Conservation (phyloP, 176 grass and related monocot species). For the Carex myosuroides region DNA sequence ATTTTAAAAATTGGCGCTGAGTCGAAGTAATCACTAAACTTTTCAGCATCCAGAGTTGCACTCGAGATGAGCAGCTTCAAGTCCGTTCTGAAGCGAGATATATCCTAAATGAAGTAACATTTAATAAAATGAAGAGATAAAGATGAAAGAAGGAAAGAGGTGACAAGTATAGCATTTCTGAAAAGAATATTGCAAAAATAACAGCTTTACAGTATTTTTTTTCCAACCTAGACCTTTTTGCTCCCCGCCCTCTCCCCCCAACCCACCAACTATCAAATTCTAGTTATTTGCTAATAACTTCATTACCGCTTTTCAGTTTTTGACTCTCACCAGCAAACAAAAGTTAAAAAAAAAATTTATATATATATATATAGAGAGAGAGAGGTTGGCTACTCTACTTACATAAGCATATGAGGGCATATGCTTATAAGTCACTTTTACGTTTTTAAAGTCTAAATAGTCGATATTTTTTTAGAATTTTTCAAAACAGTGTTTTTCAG, state of each 20-base stretch:
- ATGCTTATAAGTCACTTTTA: too few relatives aligned
- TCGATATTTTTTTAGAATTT: too few relatives aligned
- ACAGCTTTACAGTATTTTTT: not conserved
- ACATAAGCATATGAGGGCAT: too few relatives aligned
- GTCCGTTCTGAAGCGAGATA: constrained; percentile 66
- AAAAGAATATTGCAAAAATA: not conserved
- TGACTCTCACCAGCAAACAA: not conserved
- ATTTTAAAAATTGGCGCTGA: constrained; percentile 86
- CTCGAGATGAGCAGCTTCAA: constrained; percentile 94
- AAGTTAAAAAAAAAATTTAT: not conserved
- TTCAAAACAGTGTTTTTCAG: too few relatives aligned
- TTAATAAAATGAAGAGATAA: constrained; percentile 3
- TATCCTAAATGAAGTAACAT: constrained; percentile 53
- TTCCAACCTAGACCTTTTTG: not conserved
- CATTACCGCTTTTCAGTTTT: not conserved
- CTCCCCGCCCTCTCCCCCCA: too few relatives aligned
- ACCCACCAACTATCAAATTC: too few relatives aligned
- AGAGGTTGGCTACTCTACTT: too few relatives aligned
- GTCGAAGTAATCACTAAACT: constrained; percentile 96
- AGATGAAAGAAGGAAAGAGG: not conserved
- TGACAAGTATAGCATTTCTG: not conserved
- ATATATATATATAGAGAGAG: too few relatives aligned
- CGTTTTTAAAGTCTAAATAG: too few relatives aligned
- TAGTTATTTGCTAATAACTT: not conserved
- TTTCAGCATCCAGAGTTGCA: constrained; percentile 89